Base-by-base conservation (phyloP, 148 eudicot species). In the Nepenthes gracilis region DNA sequence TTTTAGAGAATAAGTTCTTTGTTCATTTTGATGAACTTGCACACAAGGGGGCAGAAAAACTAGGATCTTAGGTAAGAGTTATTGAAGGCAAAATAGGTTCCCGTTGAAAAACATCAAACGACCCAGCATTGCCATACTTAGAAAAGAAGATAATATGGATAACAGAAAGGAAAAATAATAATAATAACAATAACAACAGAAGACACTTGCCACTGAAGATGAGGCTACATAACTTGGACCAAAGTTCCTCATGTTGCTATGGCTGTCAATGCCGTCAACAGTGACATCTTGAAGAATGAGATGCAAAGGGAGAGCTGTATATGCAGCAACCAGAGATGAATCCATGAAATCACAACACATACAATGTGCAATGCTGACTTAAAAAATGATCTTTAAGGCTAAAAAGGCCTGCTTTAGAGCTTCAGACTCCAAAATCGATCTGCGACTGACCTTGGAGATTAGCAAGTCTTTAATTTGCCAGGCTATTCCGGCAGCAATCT, bases 391-490 rank as follows among this genome's bases (percentile, higher is more conserved):
- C 73, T 77, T 86, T 47, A 93, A 73, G 49, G 95, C 69, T 62
- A 37, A 53, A 59, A 80, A 66, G n/a, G 72, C 76, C 57, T 12
- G 13, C 64, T 75, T 76, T 51, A 86, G 62, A 75, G 50, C 48
- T 69, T 66, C 67, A 73, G 87, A 84, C 58, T 72, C 64, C 59
- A 89, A 64, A 36, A 89, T 57, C 36, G 91, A 82, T 74, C 70
- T 75, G 52, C 83, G 65, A 56, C 86, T 67, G 62, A 57, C 60
- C 51, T 86, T 87, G 70, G 76, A 76, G 36, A 74, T 67, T 66
- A 86, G 83, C 59, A 93, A 64, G 73, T 93, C 97, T 77, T 85
- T 89, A 53, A 89, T 66, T 66, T 93, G 99, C 99, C 96, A 93
- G 51, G 89, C 84, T 67, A 86, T 63, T 66, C 95, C 96, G 54